Base-by-base conservation (phyloP, 768 basidiomycete species). In the Serendipita sp. region DNA sequence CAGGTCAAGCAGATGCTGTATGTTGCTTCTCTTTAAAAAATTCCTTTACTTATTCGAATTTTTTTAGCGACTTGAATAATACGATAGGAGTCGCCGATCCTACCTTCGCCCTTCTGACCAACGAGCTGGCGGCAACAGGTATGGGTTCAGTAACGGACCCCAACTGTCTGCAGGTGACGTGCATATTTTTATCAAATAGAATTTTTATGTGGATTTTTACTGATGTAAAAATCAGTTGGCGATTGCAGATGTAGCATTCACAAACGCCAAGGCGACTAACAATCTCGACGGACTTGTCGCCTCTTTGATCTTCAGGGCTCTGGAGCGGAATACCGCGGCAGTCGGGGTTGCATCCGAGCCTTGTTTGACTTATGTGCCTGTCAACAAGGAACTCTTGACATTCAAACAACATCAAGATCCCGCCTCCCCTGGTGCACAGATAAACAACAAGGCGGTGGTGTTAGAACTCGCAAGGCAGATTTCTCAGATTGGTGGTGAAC, bases 1-100 rank as follows among this genome's bases (percentile, higher is more conserved):
- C 24, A 38, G n/a, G 56, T 60, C 56, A 60, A 60, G 34, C 30
- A 60, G n/a, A 60, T 60, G 56, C 56, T 60, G 56, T 60, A 60
- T 8, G 56, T 41, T 41, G 1, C 5, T 41, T 13, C 41, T 41
- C 41, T 41, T 34, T 24, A n/a, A 60, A 28, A 24, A 8, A 30
- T 24, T 8, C 11, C 35, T n/a, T 24, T 30, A n/a, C 56, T 60
- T 34, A 34, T 24, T 60, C 37, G 30, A 10, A 37, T 5, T 24
- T 24, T 60, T 60, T 60, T 38, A 60, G 56, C 10, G 56, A 60
- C 35, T 60, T 60, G 35, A 60, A 60, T 60, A 60, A 60, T 37
- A 60, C 56, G 8, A 24, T 60, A 8, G 37, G 56, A n/a, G 28
- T 32, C 37, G 56, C 56, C 56, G 56, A 60, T 38, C 56, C 56